These are phyloP conservation scores for Prunus padus DNA, from an alignment of 306 rosid genomes.

Conservation along the genomic window DNA sequence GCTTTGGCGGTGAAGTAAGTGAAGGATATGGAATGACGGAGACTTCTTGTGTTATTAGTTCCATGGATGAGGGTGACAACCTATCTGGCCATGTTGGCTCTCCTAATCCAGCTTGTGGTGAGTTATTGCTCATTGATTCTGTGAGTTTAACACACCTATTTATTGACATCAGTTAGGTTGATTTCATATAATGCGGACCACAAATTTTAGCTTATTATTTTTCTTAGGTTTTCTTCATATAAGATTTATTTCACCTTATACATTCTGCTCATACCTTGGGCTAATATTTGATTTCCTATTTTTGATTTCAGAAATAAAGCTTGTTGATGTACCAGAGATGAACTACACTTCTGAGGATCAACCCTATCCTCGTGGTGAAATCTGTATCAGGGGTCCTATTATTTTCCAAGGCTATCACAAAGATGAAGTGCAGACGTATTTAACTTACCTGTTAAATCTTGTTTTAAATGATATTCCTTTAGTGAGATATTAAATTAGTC, in stretches of 20 bases:
- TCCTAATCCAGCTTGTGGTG: constrained; percentile 94
- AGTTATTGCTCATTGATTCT: constrained; percentile 31
- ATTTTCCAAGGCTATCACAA: constrained; percentile 82
- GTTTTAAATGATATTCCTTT: constrained; percentile 19
- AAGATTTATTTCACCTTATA: constrained; percentile 5
- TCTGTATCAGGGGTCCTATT: constrained; percentile 95
- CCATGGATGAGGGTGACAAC: constrained; percentile 61
- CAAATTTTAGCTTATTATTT: neutral
- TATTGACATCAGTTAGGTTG: neutral
- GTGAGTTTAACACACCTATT: neutral
- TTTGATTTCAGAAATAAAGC: constrained; percentile 80
- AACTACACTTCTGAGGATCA: constrained; percentile 80
- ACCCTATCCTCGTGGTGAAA: constrained; percentile 98
- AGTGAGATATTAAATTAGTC: constrained; percentile 18
- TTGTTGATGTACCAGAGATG: constrained; percentile 97
- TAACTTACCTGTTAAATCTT: constrained; percentile 31
- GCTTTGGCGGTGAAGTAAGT: constrained; percentile 74
- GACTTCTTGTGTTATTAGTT: constrained; percentile 76
- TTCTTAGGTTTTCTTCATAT: constrained; percentile 1
- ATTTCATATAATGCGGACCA: neutral
- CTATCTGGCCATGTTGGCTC: constrained; percentile 89
- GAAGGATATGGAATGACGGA: constrained; percentile 99
- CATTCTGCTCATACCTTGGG: constrained; percentile 14
- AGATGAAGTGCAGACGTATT: constrained; percentile 91
- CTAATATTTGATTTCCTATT: constrained; percentile 27